Conservation (phyloP, 2,329 filamentous ascomycete genomes). For the Botryotinia convoluta region DNA sequence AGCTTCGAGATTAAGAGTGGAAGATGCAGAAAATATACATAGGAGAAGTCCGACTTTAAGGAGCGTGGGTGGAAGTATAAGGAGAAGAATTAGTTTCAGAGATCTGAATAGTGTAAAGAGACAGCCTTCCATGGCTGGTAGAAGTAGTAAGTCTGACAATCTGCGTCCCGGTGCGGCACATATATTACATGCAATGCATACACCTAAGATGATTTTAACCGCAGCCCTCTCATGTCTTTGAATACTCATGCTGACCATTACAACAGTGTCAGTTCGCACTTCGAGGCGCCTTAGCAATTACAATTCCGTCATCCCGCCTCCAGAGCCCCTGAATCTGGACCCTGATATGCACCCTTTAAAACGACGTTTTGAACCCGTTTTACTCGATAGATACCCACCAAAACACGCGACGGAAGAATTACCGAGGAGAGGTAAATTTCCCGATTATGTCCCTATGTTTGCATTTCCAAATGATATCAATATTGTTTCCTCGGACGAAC, state of each 20-base stretch:
- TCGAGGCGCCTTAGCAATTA: constrained; percentile 92
- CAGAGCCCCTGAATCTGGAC: constrained; percentile 84
- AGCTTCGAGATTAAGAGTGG: constrained; percentile 76
- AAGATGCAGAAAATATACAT: constrained; percentile 54
- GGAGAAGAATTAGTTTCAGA: constrained; percentile 85
- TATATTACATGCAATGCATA: constrained; percentile 19
- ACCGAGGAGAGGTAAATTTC: constrained; percentile 78
- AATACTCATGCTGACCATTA: constrained; percentile 25
- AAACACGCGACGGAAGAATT: constrained; percentile 78
- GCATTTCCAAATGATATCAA: constrained; percentile 23
- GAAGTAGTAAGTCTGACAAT: constrained; percentile 61
- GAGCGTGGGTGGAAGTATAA: constrained; percentile 75
- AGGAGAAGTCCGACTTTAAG: constrained; percentile 46
- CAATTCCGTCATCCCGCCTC: constrained; percentile 93
- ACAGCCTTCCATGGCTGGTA: constrained; percentile 67
- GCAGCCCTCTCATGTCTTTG: background rate
- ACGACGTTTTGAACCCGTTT: constrained; percentile 90
- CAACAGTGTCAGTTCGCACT: constrained; percentile 67
- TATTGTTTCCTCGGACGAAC: constrained; percentile 35
- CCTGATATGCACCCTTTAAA: constrained; percentile 95
- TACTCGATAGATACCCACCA: constrained; percentile 90
- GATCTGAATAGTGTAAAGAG: constrained; percentile 96
- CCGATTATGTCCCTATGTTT: constrained; percentile 78
- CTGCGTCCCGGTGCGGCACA: background rate
- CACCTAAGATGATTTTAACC: constrained; percentile 17